Base-by-base conservation (phyloP, 208 protist species). In the Pavlovales sp. region DNA sequence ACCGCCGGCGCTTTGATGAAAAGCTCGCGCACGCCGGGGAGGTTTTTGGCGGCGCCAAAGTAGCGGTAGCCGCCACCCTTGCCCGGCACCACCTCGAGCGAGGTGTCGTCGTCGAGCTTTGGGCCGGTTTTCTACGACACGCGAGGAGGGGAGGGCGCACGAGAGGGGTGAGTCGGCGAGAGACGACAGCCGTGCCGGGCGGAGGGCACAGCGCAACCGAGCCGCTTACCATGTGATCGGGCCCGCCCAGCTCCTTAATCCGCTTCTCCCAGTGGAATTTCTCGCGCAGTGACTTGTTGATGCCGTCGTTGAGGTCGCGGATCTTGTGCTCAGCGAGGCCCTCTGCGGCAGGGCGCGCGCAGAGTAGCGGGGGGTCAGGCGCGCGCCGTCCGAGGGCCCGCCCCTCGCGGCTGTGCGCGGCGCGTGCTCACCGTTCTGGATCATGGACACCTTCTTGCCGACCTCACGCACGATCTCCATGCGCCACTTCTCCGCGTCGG, bases 281-380 rank as follows among this genome's bases (percentile, higher is more conserved):
- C 83, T 96, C 94, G 30, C 93, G 83, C 14, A 96, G 57, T 36
- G 96, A 90, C 88, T 95, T 95, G 92, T 97, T 97, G 86, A 97
- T 97, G 34, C 94, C 89, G 90, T 97, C 96, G 90, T 97, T 97
- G 40, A 97, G 76, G 67, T 97, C 95, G 71, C 95, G 90, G 75
- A 96, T 95, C 76, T 88, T 90, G 90, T 94, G 92, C 90, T 97
- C 95, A 1, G 93, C 96, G 34, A 97, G 89, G 42, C 91, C 89
- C 37, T 84, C 91, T 71, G 57, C 57, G n/a, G n/a, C n/a, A n/a
- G n/a, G n/a, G n/a, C n/a, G n/a, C n/a, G n/a, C n/a, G n/a, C n/a
- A n/a, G n/a, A n/a, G n/a, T n/a, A n/a, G n/a, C n/a, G n/a, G n/a
- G n/a, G n/a, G n/a, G n/a, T n/a, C n/a, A n/a, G n/a, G n/a, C n/a